These are phyloP conservation scores for Trichoderma guizhouense DNA, from an alignment of 2,329 filamentous ascomycete species.

Conservation along the genomic window DNA sequence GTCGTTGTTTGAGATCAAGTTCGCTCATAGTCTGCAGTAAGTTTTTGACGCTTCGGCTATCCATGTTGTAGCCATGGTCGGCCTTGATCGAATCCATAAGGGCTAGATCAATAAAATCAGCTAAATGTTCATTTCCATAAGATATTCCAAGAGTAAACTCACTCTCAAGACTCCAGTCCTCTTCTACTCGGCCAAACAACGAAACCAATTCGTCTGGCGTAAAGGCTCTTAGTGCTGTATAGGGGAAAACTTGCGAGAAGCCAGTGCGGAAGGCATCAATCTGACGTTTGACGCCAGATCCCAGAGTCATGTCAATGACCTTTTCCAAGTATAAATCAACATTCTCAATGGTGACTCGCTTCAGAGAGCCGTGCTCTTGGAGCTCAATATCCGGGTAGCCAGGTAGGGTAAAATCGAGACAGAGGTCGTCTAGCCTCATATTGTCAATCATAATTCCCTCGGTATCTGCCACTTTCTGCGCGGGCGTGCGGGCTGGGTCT, in stretches of 20 bases:
- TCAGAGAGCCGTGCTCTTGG: slow-evolving; percentile 68
- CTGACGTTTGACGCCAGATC: slow-evolving; percentile 82
- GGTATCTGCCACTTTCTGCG: slow-evolving; percentile 68
- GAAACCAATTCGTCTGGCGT: slow-evolving; percentile 93
- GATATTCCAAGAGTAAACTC: slow-evolving; percentile 40
- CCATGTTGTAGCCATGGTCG: slow-evolving; percentile 97
- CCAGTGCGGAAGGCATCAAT: slow-evolving; percentile 86
- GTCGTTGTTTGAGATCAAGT: slow-evolving; percentile 67
- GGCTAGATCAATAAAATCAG: slow-evolving; percentile 48
- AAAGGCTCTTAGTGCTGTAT: slow-evolving; percentile 86
- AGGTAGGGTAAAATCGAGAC: slow-evolving; percentile 90
- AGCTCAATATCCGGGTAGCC: slow-evolving; percentile 88
- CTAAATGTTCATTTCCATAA: background rate
- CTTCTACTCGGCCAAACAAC: slow-evolving; percentile 86
- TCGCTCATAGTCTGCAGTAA: slow-evolving; percentile 93
- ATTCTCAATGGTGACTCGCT: slow-evolving; percentile 80
- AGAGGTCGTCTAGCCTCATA: slow-evolving; percentile 78
- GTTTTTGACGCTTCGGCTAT: slow-evolving; percentile 93
- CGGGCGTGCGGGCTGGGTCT: slow-evolving; percentile 59
- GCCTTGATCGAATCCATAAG: slow-evolving; percentile 98
- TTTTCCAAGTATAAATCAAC: slow-evolving; percentile 84
- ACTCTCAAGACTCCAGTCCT: slow-evolving; percentile 98
- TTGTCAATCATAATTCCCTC: slow-evolving; percentile 71
- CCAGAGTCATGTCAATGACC: slow-evolving; percentile 87
- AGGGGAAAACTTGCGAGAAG: slow-evolving; percentile 95